These are phyloP conservation scores for Pleurotus giganteus DNA, from an alignment of 768 basidiomycete species.

Conservation along the genomic window DNA sequence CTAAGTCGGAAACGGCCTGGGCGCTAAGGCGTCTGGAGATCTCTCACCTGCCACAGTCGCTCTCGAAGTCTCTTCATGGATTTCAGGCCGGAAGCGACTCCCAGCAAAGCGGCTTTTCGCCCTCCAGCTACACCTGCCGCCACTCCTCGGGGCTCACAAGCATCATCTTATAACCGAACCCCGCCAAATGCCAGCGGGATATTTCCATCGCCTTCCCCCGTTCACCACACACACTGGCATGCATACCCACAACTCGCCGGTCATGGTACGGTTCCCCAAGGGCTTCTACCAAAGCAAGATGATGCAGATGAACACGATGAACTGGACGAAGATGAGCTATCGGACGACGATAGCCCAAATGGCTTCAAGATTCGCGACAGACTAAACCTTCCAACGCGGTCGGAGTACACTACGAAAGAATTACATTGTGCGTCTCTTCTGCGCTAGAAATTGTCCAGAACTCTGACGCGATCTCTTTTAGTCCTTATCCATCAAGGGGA, in stretches of 20 bases:
- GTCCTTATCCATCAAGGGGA: slow-evolving; percentile 65
- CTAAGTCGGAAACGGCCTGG: no score
- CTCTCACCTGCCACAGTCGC: no score
- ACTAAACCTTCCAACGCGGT: slow-evolving; percentile 37
- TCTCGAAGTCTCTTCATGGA: no score
- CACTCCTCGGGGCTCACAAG: no score
- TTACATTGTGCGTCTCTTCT: slow-evolving; percentile 42
- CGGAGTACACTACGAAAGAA: slow-evolving; percentile 40
- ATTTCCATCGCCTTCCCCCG: neutral
- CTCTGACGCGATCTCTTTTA: slow-evolving; percentile 22
- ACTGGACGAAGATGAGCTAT: slow-evolving; percentile 42
- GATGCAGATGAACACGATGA: slow-evolving; percentile 45
- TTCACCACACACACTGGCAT: neutral
- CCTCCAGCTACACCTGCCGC: no score
- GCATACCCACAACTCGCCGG: no score
- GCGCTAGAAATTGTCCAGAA: neutral
- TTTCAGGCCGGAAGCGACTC: no score
- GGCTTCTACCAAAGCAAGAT: slow-evolving; percentile 5
- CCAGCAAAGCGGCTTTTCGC: no score
- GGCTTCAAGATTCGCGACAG: slow-evolving; percentile 43
- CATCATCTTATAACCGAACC: no score
- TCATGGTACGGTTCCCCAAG: no score
- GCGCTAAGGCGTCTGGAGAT: no score
- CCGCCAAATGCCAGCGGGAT: no score
- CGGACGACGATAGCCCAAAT: slow-evolving; percentile 34